Conservation (phyloP, 306 rosid species). For the Crataegus laevigata region DNA sequence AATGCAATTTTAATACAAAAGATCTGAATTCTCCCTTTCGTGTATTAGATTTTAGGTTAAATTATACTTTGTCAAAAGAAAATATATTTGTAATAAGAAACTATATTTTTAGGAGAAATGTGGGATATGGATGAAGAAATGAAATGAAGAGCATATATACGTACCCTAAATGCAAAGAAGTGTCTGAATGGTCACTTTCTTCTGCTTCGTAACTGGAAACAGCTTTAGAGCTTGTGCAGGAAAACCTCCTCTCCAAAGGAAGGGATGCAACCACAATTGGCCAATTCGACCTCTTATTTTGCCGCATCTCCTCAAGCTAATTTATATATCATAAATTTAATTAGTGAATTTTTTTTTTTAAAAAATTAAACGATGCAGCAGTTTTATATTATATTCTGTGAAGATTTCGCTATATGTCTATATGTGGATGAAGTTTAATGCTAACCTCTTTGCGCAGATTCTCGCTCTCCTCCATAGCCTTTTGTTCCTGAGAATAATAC, state of each 20-base stretch:
- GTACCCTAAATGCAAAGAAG: constrained; percentile 61
- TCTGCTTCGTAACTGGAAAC: constrained; percentile 21
- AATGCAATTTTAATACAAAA: too few species aligned
- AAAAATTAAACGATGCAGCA: neutral
- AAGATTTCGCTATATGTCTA: neutral
- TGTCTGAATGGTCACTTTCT: constrained; percentile 46
- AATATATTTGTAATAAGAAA: neutral
- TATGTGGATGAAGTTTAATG: neutral
- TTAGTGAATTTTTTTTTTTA: too few species aligned
- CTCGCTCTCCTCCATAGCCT: constrained; percentile 48
- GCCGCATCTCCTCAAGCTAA: constrained; percentile 40
- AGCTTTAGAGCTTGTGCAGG: constrained; percentile 18
- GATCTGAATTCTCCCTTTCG: too few species aligned
- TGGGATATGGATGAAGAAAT: neutral
- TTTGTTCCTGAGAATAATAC: constrained; percentile 41
- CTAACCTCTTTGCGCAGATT: constrained; percentile 45
- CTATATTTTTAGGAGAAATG: neutral
- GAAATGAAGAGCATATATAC: neutral
- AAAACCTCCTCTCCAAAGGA: constrained; percentile 28
- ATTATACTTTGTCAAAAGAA: neutral
- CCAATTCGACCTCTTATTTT: constrained; percentile 6
- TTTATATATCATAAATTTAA: neutral
- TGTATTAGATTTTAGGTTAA: too few species aligned
- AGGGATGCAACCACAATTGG: constrained; percentile 21
- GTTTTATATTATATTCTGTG: neutral